Base-by-base conservation (phyloP, 139 green algal species). In the Picochlorum sp. region DNA sequence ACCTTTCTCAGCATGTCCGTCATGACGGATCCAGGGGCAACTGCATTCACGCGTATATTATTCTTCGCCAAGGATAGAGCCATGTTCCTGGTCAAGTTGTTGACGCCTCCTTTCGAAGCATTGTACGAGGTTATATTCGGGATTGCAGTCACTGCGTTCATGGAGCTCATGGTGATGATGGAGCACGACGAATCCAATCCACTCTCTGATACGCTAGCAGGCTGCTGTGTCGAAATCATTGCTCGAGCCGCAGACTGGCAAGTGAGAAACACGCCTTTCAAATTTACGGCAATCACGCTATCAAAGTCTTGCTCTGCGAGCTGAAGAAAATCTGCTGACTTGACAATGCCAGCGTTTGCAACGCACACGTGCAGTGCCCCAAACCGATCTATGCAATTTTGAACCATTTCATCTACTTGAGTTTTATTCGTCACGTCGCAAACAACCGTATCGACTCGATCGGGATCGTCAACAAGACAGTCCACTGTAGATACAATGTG, bases 241-340 rank as follows among this genome's bases (percentile, higher is more conserved):
- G 88, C 72, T 18, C 61, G 57, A 0, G 79, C 84, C 4, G 72
- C 83, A 7, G 69, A 70, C 69, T 91, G 81, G 1, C 67, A 64
- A 18, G 50, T 73, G 43, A 94, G 59, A 68, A 94, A 94, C 2
- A 84, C 70, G 5, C 84, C 84, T 66, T 94, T 95, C 1, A 95
- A 70, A 69, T 95, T 95, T 24, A 95, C 82, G 0, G 56, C 43
- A 10, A 95, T 70, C 7, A 94, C 86, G 1, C 63, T 68, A 56
- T 90, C 85, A 43, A 78, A 90, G 57, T 92, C 86, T n/a, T 77
- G 62, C 44, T 94, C 86, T 3, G 37, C 75, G 76, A 95, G 84
- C 1, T 95, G 82, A 33, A 95, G 62, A 50, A 95, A 95, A 4
- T 78, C 65, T 2, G 74, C 82, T 2, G 73, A 68, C 20, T 68